A percentile compares a stretch with the other conserved stretches of the same genome.
Conservation (phyloP, 2,329 filamentous ascomycete species). For the Xylaria sp. region DNA sequence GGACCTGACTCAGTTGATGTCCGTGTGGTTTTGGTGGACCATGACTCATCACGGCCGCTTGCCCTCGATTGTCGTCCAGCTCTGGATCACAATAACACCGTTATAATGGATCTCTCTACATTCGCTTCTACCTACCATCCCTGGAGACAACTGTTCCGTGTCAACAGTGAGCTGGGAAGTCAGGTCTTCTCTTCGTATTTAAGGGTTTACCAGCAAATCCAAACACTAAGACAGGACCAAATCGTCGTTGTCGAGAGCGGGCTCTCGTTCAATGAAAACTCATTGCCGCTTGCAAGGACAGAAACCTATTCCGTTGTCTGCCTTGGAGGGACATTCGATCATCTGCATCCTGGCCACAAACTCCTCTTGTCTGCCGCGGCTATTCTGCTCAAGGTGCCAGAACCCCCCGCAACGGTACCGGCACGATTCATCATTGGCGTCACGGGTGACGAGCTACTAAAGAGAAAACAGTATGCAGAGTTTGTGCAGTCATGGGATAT, state of each 20-base stretch:
- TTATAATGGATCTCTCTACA: slow-evolving; percentile 45
- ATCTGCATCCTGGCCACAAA: slow-evolving; percentile 93
- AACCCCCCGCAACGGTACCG: slow-evolving; percentile 34
- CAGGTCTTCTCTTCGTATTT: slow-evolving; percentile 49
- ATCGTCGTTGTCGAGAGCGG: slow-evolving; percentile 49
- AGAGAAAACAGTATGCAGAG: slow-evolving; percentile 82
- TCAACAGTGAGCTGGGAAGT: slow-evolving; percentile 60
- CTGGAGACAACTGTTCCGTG: slow-evolving; percentile 62
- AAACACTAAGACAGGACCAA: slow-evolving; percentile 45
- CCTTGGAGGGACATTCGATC: slow-evolving; percentile 92
- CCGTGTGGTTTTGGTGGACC: slow-evolving; percentile 67
- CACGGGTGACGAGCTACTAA: slow-evolving; percentile 78
- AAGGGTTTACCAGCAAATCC: slow-evolving; percentile 42
- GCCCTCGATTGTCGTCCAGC: slow-evolving; percentile 33
- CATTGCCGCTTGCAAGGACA: slow-evolving; percentile 22
- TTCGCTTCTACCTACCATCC: slow-evolving; percentile 50
- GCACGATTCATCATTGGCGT: slow-evolving; percentile 74
- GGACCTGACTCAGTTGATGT: slow-evolving; percentile 68
- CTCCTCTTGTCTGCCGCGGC: slow-evolving; percentile 85
- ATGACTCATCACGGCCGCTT: slow-evolving; percentile 38
- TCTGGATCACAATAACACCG: slow-evolving; percentile 42
- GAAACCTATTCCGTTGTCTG: slow-evolving; percentile 58
- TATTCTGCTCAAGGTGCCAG: slow-evolving; percentile 57
- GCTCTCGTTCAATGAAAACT: slow-evolving; percentile 39
- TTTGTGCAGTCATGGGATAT: slow-evolving; percentile 74